Base-by-base conservation (phyloP, 257 asterid species). In the Plantago ovata region DNA sequence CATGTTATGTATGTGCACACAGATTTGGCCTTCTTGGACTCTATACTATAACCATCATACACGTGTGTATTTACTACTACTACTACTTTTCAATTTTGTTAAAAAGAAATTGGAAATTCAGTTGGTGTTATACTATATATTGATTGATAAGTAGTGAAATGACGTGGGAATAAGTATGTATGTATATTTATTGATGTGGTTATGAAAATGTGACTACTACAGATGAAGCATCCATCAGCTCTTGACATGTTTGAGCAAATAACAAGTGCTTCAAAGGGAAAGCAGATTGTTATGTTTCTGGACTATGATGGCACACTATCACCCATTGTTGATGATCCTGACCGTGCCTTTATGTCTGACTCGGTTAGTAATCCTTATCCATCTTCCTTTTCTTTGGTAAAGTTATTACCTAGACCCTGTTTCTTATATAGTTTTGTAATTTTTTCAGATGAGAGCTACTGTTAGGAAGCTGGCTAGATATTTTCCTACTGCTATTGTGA, bases 291-390 rank as follows among this genome's bases (percentile, higher is more conserved):
- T 22, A 85, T 91, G 94, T 91, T 91, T 48, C 33, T 91, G 22
- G 98, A 91, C 67, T 91, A 91, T 48, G 98, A 91, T 53, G 98
- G 98, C 51, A 91, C 98, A 1, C 94, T 87, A 39, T 91, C 98
- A 0, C 98, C 98, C 53, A 91, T 91, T 10, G 98, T 91, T 1
- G 96, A 83, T 47, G 95, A 91, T 63, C 98, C 98, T 14, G 98
- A 91, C 69, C 81, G 76, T 11, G 98, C 98, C 74, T 87, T 81
- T 82, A 91, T 91, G 96, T 83, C 95, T 12, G 76, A 79, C 1
- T 69, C 87, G 70, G 97, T 90, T 14, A 59, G 87, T 28, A 41
- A 62, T 39, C 22, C 6, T 45, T 10, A 15, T 45, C 1, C 9
- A 15, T 45, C 20, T 18, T 28, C 36, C 7, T 28, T 28, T 28